Evolutionary conservation across 768 basidiomycete genomes (phyloP), one percentile per base, ranked within the genome.

Genomic region (Brasilioporus rufonigricans): DNA sequence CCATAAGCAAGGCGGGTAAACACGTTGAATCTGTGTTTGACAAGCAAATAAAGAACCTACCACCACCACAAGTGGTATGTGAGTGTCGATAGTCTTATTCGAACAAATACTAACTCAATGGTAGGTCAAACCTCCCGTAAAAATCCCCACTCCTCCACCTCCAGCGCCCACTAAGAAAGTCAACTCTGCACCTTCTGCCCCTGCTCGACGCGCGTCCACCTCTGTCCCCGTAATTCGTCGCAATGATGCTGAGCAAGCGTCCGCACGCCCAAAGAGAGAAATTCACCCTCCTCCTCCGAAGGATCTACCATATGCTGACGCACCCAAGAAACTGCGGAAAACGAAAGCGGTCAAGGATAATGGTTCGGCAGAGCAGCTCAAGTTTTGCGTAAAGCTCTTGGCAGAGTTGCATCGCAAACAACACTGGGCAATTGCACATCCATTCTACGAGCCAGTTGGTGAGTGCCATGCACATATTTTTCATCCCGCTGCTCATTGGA

Each of bases 371-470:
- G 91, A 94, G 65, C 95, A 98, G 73, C 78, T 97, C 52, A 84
- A 84, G 64, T 96, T 85, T 70, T 95, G 93, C 63, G 70, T 65
- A 52, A 91, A 87, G 72, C 72, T 95, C 18, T 69, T 97, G 61
- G 76, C 73, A 53, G 89, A 94, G 57, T 67, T 98, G 56, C 76
- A 86, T 65, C 84, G 86, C 68, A 92, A 93, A 75, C 86, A 89
- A 65, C 84, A 93, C 62, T 85, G 77, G 65, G 64, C 72, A 33
- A 74, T 85, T 53, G 93, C 91, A 1, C 78, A 79, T 66, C 91
- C 92, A 5, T 99, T 99, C 75, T 89, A 95, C 61, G 89, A 92
- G 68, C 94, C 97, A 55, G 94, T 99, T 61, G 93, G 93, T 89
- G 69, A 69, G 87, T 84, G 60, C 36, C 23, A 29, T 16, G n/a